Evolutionary conservation across 306 rosid species (phyloP).

Genomic region (Crotalaria pallida): DNA sequence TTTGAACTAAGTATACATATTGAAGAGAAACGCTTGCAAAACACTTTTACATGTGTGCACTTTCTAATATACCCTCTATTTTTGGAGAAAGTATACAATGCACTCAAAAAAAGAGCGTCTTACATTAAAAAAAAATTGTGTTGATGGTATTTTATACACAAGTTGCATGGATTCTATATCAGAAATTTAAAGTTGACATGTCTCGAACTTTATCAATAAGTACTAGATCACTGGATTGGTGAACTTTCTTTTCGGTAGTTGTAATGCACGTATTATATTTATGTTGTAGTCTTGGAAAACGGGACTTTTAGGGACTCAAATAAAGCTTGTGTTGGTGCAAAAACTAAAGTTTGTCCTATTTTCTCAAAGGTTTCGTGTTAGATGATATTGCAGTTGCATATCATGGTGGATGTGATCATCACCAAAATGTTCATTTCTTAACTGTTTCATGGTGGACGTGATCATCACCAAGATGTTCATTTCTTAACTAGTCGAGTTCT

Average conservation of each 20-base stretch:
- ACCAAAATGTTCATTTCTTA: no score
- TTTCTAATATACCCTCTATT: no score
- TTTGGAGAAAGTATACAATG: neutral
- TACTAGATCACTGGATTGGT: neutral
- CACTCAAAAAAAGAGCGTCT: no score
- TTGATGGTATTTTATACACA: no score
- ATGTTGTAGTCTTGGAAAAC: neutral
- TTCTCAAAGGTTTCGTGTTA: neutral
- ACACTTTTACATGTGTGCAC: no score
- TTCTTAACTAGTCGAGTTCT: no score
- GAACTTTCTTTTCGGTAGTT: neutral
- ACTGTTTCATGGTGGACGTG: no score
- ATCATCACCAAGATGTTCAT: no score
- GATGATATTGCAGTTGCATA: neutral
- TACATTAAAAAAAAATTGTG: no score
- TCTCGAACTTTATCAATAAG: neutral
- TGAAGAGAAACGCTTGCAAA: no score
- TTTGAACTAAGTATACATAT: constrained; percentile 36
- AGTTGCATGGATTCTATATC: neutral
- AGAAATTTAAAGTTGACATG: neutral
- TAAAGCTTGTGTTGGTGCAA: neutral
- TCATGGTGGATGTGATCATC: neutral
- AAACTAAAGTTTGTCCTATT: neutral
- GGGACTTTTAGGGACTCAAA: neutral
- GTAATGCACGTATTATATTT: neutral